Base-by-base conservation (phyloP, 2,329 filamentous ascomycete genomes). In the Calycina marina region DNA sequence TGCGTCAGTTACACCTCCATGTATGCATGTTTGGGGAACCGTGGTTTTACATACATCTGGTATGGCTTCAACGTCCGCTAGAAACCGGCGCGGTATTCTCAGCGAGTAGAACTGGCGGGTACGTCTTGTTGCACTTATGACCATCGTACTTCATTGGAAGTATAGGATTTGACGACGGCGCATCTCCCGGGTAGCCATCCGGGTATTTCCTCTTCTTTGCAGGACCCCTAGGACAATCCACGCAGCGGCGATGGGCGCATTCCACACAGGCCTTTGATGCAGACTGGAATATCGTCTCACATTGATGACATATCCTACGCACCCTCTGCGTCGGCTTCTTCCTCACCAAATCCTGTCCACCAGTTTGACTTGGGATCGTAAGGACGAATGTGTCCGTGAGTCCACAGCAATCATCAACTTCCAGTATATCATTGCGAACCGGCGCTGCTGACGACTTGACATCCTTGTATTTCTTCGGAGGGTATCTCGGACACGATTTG, bases 211-310 rank as follows among this genome's bases (percentile, higher is more conserved):
- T 63, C 47, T 68, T 72, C 57, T 78, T 80, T 38, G 73, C 61
- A 67, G 83, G 83, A 48, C 84, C 75, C 45, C 83, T 66, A 16
- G 81, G 82, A 53, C 84, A 92, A 50, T 77, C 77, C 24, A 73
- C 81, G 60, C 84, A 93, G 33, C 82, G 74, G 31, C 65, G 54
- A 54, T 93, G 85, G 16, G 63, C 59, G 55, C 85, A 93, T 24
- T 62, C 63, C 5, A 62, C 55, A 52, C 85, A 93, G 50, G 69
- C 58, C 38, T 76, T 82, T 38, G 56, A 61, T 18, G 65, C 61
- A 4, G 62, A 49, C 2, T 57, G 54, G 50, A 85, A 90, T 1
- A 76, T 49, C 2, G 61, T 67, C 28, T 69, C 52, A 53, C 85
- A 93, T 46, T 71, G 63, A 55, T 92, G 84, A 53, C 85, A 93